phyloP scores from a whole-genome alignment of 2,329 filamentous ascomycete genomes.

The Colletotrichum cereale region DNA sequence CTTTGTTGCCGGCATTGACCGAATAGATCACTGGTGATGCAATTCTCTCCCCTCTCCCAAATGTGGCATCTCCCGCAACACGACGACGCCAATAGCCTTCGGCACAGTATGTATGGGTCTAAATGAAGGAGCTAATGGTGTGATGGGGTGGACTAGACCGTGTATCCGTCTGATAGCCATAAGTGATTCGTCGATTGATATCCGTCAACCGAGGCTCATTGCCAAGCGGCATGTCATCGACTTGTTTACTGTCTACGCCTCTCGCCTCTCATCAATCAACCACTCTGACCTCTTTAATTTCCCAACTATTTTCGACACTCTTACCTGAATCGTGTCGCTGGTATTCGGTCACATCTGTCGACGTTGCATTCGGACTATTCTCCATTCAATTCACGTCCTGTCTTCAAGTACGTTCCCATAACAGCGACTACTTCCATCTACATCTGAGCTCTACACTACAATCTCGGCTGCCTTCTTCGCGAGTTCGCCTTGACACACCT shows the following conservation, averaged over 20 bases:
- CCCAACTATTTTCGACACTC: not conserved
- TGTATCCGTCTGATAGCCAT: conserved; percentile 5
- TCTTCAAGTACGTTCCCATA: conserved; percentile 11
- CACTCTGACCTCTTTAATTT: not conserved
- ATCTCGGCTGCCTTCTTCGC: conserved; percentile 1
- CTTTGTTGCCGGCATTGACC: not conserved
- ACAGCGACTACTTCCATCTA: conserved; percentile 2
- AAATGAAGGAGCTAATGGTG: conserved; percentile 5
- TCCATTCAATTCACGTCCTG: conserved; percentile 6
- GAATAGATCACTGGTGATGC: conserved; percentile 1
- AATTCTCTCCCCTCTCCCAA: not conserved
- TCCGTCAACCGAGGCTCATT: conserved; percentile 24
- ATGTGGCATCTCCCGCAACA: not conserved
- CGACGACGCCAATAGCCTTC: conserved; percentile 16
- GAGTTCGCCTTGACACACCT: conserved; percentile 3
- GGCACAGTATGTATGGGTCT: conserved; percentile 8
- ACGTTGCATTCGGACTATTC: conserved; percentile 1
- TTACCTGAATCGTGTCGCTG: not conserved
- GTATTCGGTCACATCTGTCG: not conserved
- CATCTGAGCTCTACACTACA: not conserved
- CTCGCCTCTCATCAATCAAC: not conserved
- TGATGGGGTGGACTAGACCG: conserved; percentile 10
- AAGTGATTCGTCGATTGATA: conserved; percentile 18
- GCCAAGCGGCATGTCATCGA: conserved; percentile 16
- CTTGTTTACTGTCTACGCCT: not conserved